A percentile compares a stretch with the other conserved stretches of the same genome.
Evolutionary conservation across 768 basidiomycete genomes (phyloP).

Genomic region (Imleria badia): DNA sequence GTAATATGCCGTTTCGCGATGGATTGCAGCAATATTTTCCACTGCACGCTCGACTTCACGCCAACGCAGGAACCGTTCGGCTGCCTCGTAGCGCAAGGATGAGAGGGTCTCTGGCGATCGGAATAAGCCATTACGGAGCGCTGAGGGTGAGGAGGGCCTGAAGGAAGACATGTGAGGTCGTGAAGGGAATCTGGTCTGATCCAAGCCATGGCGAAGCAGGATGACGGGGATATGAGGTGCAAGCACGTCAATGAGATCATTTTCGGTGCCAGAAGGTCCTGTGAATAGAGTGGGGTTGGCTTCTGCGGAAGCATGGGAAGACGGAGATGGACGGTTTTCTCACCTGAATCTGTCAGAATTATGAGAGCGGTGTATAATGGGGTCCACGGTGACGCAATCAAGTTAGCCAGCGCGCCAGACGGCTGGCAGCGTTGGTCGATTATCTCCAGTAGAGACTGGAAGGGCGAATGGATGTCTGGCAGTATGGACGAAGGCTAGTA

Average conservation of each 20-base stretch:
- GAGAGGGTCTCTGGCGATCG: slow-evolving; percentile 61
- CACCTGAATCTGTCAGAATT: slow-evolving; percentile 51
- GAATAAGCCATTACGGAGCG: slow-evolving; percentile 61
- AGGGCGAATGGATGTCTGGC: slow-evolving; percentile 54
- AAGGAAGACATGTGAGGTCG: slow-evolving; percentile 52
- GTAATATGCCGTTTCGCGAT: slow-evolving; percentile 24
- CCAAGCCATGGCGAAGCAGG: slow-evolving; percentile 44
- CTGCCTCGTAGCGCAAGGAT: slow-evolving; percentile 58
- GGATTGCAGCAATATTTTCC: slow-evolving; percentile 38
- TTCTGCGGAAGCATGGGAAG: neutral
- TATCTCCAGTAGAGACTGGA: slow-evolving; percentile 50
- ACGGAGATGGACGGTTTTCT: slow-evolving; percentile 12
- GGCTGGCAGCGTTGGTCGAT: slow-evolving; percentile 54
- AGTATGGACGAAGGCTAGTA: slow-evolving; percentile 36
- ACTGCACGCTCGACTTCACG: slow-evolving; percentile 64
- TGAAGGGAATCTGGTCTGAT: slow-evolving; percentile 31
- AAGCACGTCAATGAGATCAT: slow-evolving; percentile 48
- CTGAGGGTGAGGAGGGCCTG: slow-evolving; percentile 47
- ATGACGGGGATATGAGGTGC: slow-evolving; percentile 58
- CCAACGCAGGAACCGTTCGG: slow-evolving; percentile 71
- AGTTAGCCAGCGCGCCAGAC: slow-evolving; percentile 46
- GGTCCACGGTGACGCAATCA: slow-evolving; percentile 57
- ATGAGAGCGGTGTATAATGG: slow-evolving; percentile 63
- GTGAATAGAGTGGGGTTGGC: slow-evolving; percentile 2
- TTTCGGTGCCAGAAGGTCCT: slow-evolving; percentile 38